Percentiles rank a stretch among this genome's conserved stretches.
Evolutionary conservation across 768 basidiomycete species (phyloP).

Genomic region (Cantharellus anzutake): DNA sequence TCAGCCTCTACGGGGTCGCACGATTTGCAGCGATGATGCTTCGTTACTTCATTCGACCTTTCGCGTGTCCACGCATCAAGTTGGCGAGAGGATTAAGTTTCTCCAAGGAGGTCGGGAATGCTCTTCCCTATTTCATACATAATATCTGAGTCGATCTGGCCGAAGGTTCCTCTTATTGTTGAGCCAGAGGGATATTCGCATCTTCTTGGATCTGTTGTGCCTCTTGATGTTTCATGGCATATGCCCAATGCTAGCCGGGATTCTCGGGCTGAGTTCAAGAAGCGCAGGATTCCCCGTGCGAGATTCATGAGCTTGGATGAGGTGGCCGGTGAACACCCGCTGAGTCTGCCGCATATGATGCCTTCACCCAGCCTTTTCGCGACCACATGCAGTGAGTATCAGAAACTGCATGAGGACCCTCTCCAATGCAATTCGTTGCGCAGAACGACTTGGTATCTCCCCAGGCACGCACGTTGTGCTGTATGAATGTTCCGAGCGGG

Average conservation of each 20-base stretch:
- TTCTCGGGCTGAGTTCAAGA: constrained; percentile 44
- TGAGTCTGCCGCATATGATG: constrained; percentile 91
- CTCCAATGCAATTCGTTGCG: background rate
- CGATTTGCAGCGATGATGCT: too few species aligned
- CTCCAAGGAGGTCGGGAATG: too few species aligned
- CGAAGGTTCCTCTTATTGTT: background rate
- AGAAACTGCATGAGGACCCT: background rate
- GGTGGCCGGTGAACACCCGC: constrained; percentile 45
- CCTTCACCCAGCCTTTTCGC: constrained; percentile 54
- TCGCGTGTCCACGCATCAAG: too few species aligned
- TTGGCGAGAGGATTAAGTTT: too few species aligned
- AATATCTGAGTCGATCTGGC: too few species aligned
- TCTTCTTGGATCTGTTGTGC: background rate
- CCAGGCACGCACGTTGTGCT: constrained; percentile 65
- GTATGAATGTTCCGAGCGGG: constrained; percentile 19
- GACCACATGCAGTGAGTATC: constrained; percentile 51
- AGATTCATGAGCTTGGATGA: constrained; percentile 66
- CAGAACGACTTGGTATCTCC: constrained; percentile 54
- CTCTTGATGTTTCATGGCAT: constrained; percentile 70
- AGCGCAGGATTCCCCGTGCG: constrained; percentile 49
- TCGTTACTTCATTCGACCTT: too few species aligned
- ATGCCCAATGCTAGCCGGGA: constrained; percentile 78
- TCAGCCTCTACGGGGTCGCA: too few species aligned
- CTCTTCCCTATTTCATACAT: too few species aligned
- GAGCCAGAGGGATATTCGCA: background rate